Percentiles rank a stretch among this genome's conserved stretches.
Conservation (phyloP, 352 stramenopile genomes). For the Phytophthora nicotianae region DNA sequence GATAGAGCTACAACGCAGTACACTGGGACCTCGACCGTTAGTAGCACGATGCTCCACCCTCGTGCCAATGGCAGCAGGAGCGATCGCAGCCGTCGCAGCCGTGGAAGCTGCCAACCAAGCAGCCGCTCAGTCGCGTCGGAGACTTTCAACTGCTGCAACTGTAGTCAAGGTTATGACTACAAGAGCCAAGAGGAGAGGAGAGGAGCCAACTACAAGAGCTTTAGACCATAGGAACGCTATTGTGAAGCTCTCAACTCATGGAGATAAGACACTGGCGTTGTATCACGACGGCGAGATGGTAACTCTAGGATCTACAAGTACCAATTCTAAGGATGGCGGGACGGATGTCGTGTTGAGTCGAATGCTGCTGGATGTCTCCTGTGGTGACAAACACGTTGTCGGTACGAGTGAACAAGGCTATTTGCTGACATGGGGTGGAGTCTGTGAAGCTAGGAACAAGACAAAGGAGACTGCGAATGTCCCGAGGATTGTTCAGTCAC, state of each 20-base stretch:
- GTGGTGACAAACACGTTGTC: conserved; percentile 60
- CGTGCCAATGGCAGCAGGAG: conserved; percentile 23
- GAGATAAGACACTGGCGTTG: conserved; percentile 49
- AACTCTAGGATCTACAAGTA: conserved; percentile 30
- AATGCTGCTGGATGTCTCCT: conserved; percentile 67
- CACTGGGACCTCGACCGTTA: conserved; percentile 20
- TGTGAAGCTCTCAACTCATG: conserved; percentile 46
- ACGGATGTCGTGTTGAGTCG: conserved; percentile 47
- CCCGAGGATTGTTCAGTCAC: conserved; percentile 41
- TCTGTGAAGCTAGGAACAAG: conserved; percentile 35
- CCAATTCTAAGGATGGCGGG: conserved; percentile 6
- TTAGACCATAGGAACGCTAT: conserved; percentile 37
- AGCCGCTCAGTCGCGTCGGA: conserved; percentile 26
- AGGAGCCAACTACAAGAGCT: conserved; percentile 14
- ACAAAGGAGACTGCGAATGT: not conserved
- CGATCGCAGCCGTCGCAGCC: conserved; percentile 32
- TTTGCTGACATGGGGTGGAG: conserved; percentile 78
- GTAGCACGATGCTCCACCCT: conserved; percentile 42
- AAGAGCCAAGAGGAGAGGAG: conserved; percentile 1
- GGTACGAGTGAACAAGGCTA: conserved; percentile 78
- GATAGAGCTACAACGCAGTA: conserved; percentile 33
- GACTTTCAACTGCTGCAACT: conserved; percentile 23
- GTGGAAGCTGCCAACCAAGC: conserved; percentile 40
- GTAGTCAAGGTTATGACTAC: conserved; percentile 14
- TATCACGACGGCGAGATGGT: conserved; percentile 51